Evolutionary conservation across 768 basidiomycete genomes (phyloP).

Genomic region (Naganishia kalamii): DNA sequence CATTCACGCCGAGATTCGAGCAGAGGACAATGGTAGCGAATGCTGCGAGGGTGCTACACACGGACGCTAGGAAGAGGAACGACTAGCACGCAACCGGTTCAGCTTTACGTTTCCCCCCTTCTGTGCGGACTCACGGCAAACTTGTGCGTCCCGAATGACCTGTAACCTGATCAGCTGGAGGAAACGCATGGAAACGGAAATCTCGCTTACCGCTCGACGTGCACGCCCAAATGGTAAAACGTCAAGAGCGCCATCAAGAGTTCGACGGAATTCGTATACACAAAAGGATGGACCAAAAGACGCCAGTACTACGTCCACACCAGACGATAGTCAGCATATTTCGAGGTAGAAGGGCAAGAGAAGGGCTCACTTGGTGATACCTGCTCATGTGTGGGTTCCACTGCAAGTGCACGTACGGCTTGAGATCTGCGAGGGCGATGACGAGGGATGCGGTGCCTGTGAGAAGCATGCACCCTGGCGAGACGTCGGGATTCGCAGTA

Average conservation of each 20-base stretch:
- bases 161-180: constrained; percentile 5
- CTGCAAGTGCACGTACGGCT: constrained; percentile 84
- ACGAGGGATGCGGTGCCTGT: constrained; percentile 66
- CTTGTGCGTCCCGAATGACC: constrained; percentile 74
- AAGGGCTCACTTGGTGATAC: constrained; percentile 66
- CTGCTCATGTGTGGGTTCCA: constrained; percentile 83
- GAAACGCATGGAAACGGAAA: background rate
- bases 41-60: constrained; percentile 64
- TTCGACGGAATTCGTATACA: constrained; percentile 78
- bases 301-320: constrained; percentile 67
- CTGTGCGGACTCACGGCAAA: constrained; percentile 57
- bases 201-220: constrained; percentile 58
- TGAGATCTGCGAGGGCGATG: constrained; percentile 73
- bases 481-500: background rate
- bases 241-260: constrained; percentile 69
- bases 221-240: constrained; percentile 63
- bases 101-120: background rate
- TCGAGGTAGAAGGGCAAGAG: background rate
- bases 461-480: constrained; percentile 67
- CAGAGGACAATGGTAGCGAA: constrained; percentile 62
- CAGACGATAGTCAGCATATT: background rate
- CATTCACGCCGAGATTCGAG: constrained; percentile 61
- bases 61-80: constrained; percentile 62
- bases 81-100: constrained; percentile 53
- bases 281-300: constrained; percentile 63